Base-by-base conservation (phyloP, 192 early-diverging fungal genomes). In the Mortierella alpina region DNA sequence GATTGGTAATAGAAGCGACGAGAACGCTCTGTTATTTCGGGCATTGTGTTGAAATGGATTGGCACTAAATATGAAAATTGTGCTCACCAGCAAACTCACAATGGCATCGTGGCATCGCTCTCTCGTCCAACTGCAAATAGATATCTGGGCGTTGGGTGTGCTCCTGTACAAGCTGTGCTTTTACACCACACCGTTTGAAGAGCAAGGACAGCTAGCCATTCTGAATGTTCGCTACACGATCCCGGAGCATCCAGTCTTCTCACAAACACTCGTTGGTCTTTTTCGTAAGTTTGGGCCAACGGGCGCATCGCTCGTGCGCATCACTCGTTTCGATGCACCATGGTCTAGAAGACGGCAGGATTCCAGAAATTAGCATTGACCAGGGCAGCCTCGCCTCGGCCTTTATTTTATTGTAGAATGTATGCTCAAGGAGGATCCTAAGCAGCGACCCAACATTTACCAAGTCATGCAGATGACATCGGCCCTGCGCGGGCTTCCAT, bases 91-190 rank as follows among this genome's bases (percentile, higher is more conserved):
- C 50, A 51, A 51, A 12, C 50, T 51, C 50, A 51, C 17, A 12
- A n/a, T 51, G 50, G 17, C 50, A 15, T 51, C 50, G 11, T 15
- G 13, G 11, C 50, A 51, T 15, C 11, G 50, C 13, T 66, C 59
- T 55, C 59, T 44, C 56, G 45, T 40, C 52, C 51, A 17, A 47
- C 45, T 15, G 51, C 12, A 45, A 46, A 57, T 72, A 40, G 89
- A 91, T 59, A 88, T 88, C 45, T 90, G 88, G 95, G 96, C 97
- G 7, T 85, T 99, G 49, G 97, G 97, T 18, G 94, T 99, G 47
- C 84, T 99, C 39, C 77, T 99, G 20, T 99, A 97, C 86, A 99
- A 99, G 81, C 87, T 98, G 40, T 98, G 96, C 84, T 99, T 93
- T 82, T 96, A 95, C 84, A 92, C 90, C 7, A 98, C 97, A 7